Base-by-base conservation (phyloP, 2,329 filamentous ascomycete species). In the Cyphellophora europaea region DNA sequence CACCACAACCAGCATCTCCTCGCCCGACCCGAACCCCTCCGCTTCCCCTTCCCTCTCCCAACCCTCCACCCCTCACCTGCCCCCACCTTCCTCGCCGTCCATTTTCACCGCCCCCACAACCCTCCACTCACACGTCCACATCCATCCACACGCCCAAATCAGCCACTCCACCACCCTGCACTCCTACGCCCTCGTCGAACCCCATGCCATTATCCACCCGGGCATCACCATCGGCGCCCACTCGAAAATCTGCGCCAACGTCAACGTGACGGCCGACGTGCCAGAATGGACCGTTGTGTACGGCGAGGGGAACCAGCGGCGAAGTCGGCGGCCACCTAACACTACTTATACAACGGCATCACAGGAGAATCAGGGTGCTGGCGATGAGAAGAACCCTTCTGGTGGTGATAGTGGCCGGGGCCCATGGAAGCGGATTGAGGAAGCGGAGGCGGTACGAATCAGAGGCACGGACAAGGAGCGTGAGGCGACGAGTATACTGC, bases 241-340 rank as follows among this genome's bases (percentile, higher is more conserved):
- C 53, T 81, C 80, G 49, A 85, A 80, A 14, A 67, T 88, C 33
- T 79, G 81, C 5, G 71, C 81, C 0, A 66, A 74, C 40, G 78
- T 72, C 15, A 63, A 68, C 16, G 42, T 45, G 8, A 70, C 72
- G 1, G 71, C 75, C 19, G 58, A 64, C 8, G 52, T 88, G 1
- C 72, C 72, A 0, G 79, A 85, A 40, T 76, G 72, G 53, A 79
- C 76, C 0, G 80, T 87, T 4, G 62, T 86, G 14, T 86, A 75
- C 56, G 78, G 79, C 0, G 71, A 78, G 16, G 63, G 50, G 15
- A 46, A 52, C 11, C 34, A 45, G 28, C 56, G 55, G 12, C 52
- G 61, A 44, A 49, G 55, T 19, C 45, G 44, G 36, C 8, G 21
- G 21, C 21, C 21, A 8, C 50, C 56, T 32, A 54, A 54, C 15